These are phyloP conservation scores for Pichia inconspicua DNA, from an alignment of 1,139 yeast genomes.

Conservation along the genomic window DNA sequence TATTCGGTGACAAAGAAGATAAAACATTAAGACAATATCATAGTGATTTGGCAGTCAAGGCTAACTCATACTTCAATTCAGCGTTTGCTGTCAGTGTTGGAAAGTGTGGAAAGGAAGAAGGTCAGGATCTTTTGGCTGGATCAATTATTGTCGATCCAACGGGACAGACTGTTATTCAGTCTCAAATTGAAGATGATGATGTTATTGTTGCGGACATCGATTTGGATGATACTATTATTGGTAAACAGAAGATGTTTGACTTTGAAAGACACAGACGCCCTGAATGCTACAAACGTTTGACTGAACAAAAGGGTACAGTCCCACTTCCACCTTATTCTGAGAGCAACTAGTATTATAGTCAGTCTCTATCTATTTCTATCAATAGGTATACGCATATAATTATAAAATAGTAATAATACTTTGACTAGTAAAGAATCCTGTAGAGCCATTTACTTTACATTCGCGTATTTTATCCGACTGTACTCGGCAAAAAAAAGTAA, in stretches of 20 bases:
- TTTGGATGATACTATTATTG: conserved; percentile 29
- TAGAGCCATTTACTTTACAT: too few relatives aligned
- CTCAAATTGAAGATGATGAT: conserved; percentile 30
- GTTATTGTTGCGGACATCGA: conserved; percentile 28
- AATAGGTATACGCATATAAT: too few relatives aligned
- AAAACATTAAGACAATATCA: conserved; percentile 28
- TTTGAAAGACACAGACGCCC: conserved; percentile 31
- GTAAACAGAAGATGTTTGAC: conserved; percentile 31
- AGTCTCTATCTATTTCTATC: too few relatives aligned
- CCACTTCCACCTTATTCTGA: conserved; percentile 6
- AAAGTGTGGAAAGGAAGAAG: conserved; percentile 31
- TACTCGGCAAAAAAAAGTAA: too few relatives aligned
- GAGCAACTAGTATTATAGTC: too few relatives aligned
- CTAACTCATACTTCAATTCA: conserved; percentile 31
- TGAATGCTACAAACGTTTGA: conserved; percentile 19
- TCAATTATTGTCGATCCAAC: conserved; percentile 31
- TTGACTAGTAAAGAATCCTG: too few relatives aligned
- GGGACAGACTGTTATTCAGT: conserved; percentile 28
- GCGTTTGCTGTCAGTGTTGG: conserved; percentile 31
- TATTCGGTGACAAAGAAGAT: conserved; percentile 24
- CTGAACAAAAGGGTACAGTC: conserved; percentile 14
- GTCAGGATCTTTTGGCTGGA: conserved; percentile 30
- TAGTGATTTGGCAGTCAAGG: conserved; percentile 29
- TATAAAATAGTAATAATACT: too few relatives aligned
- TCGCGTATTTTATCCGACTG: too few relatives aligned